phyloP scores from a whole-genome alignment of 495 filamentous ascomycete species.

The Rhypophila decipiens region DNA sequence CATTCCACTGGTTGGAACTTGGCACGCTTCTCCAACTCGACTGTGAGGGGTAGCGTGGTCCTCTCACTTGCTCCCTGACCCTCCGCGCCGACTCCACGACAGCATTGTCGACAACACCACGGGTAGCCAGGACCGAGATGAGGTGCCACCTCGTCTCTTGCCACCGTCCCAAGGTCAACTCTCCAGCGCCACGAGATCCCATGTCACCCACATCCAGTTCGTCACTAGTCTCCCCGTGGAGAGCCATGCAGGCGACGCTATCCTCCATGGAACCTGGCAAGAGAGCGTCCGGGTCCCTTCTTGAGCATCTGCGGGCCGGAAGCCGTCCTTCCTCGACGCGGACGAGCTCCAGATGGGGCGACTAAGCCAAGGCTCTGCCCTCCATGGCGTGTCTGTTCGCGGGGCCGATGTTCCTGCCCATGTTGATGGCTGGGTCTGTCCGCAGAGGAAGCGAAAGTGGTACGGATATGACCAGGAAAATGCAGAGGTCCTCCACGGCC shows the following conservation, averaged over 20 bases:
- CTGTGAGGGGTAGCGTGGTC: constrained; percentile 6
- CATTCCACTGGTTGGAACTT: background rate
- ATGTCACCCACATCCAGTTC: background rate
- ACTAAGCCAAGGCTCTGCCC: background rate
- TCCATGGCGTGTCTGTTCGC: constrained; percentile 2
- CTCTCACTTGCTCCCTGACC: too few species aligned
- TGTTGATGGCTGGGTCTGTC: background rate
- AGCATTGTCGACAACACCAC: too few species aligned
- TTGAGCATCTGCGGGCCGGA: constrained; percentile 22
- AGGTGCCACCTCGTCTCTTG: too few species aligned
- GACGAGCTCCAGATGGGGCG: constrained; percentile 5
- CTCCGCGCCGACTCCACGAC: too few species aligned
- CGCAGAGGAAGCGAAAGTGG: background rate
- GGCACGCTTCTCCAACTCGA: constrained; percentile 6
- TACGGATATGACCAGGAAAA: background rate
- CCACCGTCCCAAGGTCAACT: too few species aligned
- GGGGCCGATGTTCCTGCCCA: constrained; percentile 13
- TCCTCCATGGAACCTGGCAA: constrained; percentile 11
- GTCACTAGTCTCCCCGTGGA: background rate
- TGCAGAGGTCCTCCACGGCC: background rate
- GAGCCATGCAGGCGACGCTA: constrained; percentile 9
- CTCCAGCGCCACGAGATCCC: too few species aligned
- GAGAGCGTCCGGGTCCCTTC: constrained; percentile 6
- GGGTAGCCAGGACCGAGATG: too few species aligned
- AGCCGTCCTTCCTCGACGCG: constrained; percentile 14